phyloP scores from a whole-genome alignment of 163 green algal species.

The Volvox carteri region DNA sequence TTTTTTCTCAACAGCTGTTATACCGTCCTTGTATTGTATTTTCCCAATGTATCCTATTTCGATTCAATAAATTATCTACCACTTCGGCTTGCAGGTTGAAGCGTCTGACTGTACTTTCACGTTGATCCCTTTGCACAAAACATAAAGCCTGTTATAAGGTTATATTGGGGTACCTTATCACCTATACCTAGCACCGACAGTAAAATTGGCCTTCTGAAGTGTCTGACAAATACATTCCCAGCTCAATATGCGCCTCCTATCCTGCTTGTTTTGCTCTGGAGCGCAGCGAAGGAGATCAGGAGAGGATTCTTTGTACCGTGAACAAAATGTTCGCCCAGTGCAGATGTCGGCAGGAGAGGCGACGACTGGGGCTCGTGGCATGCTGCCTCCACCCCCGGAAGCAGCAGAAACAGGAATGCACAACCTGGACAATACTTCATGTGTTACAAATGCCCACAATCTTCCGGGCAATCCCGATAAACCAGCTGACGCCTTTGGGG shows the following conservation, averaged over 20 bases:
- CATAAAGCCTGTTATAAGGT: too few relatives aligned
- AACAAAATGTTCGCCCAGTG: not conserved
- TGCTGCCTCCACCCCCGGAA: not conserved
- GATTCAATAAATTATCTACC: too few relatives aligned
- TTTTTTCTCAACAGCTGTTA: too few relatives aligned
- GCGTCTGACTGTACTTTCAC: too few relatives aligned
- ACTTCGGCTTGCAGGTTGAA: too few relatives aligned
- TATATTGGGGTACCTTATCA: too few relatives aligned
- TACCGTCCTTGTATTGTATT: too few relatives aligned
- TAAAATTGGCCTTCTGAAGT: too few relatives aligned
- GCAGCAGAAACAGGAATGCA: not conserved
- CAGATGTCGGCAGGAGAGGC: not conserved
- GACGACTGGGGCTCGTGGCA: not conserved
- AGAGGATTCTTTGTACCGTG: not conserved
- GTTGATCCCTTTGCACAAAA: too few relatives aligned
- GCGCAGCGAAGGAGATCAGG: not conserved
- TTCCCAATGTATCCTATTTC: too few relatives aligned
- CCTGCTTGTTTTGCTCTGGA: constrained; percentile 12
- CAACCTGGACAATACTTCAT: not conserved
- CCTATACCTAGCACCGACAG: too few relatives aligned
- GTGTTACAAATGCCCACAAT: not conserved
- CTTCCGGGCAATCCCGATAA: not conserved
- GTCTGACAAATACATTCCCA: too few relatives aligned
- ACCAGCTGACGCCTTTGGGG: not conserved
- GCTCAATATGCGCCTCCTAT: constrained; percentile 1